Evolutionary conservation across 345 rosid species (phyloP), one percentile per base, ranked within the genome.

Genomic region (Carallia pectinifolia): DNA sequence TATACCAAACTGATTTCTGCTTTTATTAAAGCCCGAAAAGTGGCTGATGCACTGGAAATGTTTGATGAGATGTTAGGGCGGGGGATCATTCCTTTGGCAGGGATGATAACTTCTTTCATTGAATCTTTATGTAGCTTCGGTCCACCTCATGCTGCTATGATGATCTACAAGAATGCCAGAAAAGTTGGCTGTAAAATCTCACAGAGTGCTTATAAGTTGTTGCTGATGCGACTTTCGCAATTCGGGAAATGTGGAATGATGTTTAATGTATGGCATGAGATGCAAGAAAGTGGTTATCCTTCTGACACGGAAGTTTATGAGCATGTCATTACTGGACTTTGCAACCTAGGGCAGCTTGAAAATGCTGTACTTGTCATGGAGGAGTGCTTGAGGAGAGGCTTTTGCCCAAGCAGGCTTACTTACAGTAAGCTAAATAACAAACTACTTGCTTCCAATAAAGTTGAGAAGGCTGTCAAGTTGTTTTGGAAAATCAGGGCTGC

Each of bases 161-260:
- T 72, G 77, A 77, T 94, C 39, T 91, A 90, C 80, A 81, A 84
- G 81, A 91, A 84, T 74, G 87, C 93, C 39, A 85, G 88, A 72
- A 90, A 85, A 76, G 86, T 72, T 2, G 95, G 97, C 16, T 90
- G 96, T 77, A 76, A 38, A 56, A 59, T 91, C 76, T 94, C 98
- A 27, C 62, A 79, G 4, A 85, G 75, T 29, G 90, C 93, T 27
- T 94, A 87, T 77, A 94, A 94, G 86, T 72, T 87, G 62, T 78
- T 94, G 80, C 85, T 91, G 66, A 87, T 79, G 85, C 83, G 97
- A 74, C 80, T 94, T 58, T 89, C 96, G 31, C 85, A 87, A 74
- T 94, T 91, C 79, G 97, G 98, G 36, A 94, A 94, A 83, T 90
- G 95, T 62, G 97, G 98, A 68, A 86, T 87, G 87, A 48, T 94